Evolutionary conservation across 1,284 basidiomycete species (phyloP), one percentile per base, ranked within the genome.

Genomic region (Vanrija pseudolonga): DNA sequence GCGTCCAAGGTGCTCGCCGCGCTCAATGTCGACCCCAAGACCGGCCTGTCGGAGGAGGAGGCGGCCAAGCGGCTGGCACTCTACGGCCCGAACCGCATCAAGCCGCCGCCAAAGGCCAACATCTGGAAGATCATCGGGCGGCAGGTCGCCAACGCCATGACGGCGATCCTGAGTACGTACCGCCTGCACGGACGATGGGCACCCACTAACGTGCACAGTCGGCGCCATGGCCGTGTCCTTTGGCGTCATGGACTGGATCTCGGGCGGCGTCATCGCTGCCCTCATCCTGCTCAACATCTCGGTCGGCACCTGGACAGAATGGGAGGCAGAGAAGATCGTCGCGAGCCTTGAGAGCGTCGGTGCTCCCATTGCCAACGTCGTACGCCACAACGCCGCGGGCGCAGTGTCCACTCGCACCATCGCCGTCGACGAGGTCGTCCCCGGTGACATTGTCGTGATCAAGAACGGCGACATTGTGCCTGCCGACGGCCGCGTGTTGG

Each of bases 181-280:
- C n/a, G n/a, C n/a, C n/a, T n/a, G n/a, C n/a, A n/a, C n/a, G 6
- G 32, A 5, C 8, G 32, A 14, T 2, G 32, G 32, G 4, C 4
- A 32, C 14, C 14, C 17, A 11, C 40, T 53, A 22, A 53, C 45
- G 23, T 15, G 32, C 32, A 18, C 83, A 49, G 72, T 86, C 52
- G 80, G 80, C 36, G 84, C 84, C 26, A 80, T 86, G 76, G 81
- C 81, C 8, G 79, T 85, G n/a, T 84, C 83, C 5, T 83, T 86
- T 55, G 85, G 81, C 54, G 81, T 83, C 22, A 73, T 80, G 61
- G 82, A 83, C 53, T 87, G 81, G 76, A 82, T 86, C 56, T 83
- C 83, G 63, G 84, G 82, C 20, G 84, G 81, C 47, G 85, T 86
- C 38, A 83, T 86, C 55, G 82, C 82, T 14, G 83, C 81, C 17